Percentiles rank a stretch among this genome's conserved stretches.
Conservation (phyloP, 805 yeast species). For the Candida hungchunana region DNA sequence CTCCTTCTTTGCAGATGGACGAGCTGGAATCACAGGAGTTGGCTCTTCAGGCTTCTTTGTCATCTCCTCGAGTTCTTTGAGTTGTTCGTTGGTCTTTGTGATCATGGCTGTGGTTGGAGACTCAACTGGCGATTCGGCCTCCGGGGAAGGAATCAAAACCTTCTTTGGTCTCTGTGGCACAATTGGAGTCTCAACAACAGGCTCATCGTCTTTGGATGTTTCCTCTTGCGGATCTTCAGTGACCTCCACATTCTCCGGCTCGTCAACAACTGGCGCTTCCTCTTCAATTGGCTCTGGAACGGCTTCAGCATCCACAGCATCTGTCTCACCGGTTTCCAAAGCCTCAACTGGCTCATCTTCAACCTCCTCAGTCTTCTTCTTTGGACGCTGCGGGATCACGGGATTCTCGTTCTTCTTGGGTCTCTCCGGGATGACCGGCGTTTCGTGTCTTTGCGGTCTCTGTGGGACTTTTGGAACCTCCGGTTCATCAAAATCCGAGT, state of each 20-base stretch:
- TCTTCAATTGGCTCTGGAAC: constrained; percentile 3
- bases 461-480: constrained; percentile 11
- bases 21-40: too few species aligned
- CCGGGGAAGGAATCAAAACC: neutral
- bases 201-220: neutral
- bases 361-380: constrained; percentile 1
- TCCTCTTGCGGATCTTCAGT: neutral
- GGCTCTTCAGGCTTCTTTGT: constrained; percentile 1
- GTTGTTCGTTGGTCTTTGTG: constrained; percentile 5
- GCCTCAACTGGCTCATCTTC: constrained; percentile 1
- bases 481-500: neutral
- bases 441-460: constrained; percentile 5
- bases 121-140: neutral
- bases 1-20: too few species aligned
- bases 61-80: constrained; percentile 10
- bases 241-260: neutral
- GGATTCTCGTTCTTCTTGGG: constrained; percentile 4
- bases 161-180: constrained; percentile 14
- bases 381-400: constrained; percentile 12
- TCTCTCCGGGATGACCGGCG: constrained; percentile 1
- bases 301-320: constrained; percentile 4
- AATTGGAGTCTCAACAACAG: constrained; percentile 1
- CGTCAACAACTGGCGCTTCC: neutral
- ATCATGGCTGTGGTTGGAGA: neutral
- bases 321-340: neutral